Conservation (phyloP, 352 stramenopile species). For the Globisporangium paroecandrum region DNA sequence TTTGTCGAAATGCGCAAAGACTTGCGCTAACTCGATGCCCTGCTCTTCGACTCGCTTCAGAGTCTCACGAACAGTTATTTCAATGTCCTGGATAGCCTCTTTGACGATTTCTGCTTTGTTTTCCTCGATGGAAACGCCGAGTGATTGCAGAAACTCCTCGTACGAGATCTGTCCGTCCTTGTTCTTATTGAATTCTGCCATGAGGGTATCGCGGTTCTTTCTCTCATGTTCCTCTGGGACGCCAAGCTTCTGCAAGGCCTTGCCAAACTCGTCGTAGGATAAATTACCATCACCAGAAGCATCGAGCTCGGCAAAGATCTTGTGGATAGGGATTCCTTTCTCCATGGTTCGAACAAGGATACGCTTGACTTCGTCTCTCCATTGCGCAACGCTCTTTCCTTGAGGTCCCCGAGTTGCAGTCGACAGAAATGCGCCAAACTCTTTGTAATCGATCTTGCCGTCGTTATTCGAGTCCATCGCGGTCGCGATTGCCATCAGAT, state of each 20-base stretch:
- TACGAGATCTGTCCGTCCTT: slow-evolving; percentile 70
- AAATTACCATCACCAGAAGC: slow-evolving; percentile 55
- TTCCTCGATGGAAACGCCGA: slow-evolving; percentile 43
- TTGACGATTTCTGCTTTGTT: slow-evolving; percentile 47
- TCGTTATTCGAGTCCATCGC: slow-evolving; percentile 51
- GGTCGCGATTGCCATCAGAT: slow-evolving; percentile 28
- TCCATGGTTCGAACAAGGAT: slow-evolving; percentile 49
- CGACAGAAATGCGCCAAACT: slow-evolving; percentile 40
- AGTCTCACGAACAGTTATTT: slow-evolving; percentile 36
- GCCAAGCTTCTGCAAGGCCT: slow-evolving; percentile 48
- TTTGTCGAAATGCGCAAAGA: slow-evolving; percentile 67
- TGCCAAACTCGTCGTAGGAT: slow-evolving; percentile 49
- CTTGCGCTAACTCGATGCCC: slow-evolving; percentile 51
- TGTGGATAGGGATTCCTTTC: slow-evolving; percentile 54
- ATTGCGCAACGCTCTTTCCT: slow-evolving; percentile 14
- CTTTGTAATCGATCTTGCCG: slow-evolving; percentile 35
- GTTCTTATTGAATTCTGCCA: slow-evolving; percentile 56
- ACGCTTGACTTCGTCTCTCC: slow-evolving; percentile 49
- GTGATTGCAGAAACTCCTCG: slow-evolving; percentile 64
- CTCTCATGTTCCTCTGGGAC: slow-evolving; percentile 22
- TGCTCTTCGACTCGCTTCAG: slow-evolving; percentile 42
- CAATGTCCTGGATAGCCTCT: slow-evolving; percentile 44
- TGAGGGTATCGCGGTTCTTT: slow-evolving; percentile 26
- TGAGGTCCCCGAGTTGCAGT: not conserved
- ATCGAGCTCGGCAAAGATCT: slow-evolving; percentile 69